phyloP scores from a whole-genome alignment of 352 stramenopile genomes.

The Achlya hypogyna region DNA sequence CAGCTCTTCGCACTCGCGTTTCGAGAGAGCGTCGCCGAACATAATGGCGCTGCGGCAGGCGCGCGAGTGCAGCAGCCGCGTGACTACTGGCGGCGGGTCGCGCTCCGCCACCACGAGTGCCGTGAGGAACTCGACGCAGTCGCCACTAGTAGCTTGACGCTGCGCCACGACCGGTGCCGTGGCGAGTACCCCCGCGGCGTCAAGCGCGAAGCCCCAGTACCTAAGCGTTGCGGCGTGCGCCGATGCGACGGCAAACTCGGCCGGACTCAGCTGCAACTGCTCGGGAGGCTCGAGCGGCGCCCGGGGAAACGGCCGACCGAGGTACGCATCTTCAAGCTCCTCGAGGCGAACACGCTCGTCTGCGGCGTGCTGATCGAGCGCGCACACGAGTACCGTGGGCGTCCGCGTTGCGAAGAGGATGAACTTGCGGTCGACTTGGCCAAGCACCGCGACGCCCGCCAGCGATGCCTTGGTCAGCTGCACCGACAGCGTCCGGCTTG shows the following conservation, averaged over 20 bases:
- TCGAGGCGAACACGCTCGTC: slow-evolving; percentile 85
- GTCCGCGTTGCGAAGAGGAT: slow-evolving; percentile 59
- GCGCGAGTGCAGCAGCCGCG: slow-evolving; percentile 74
- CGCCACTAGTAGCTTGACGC: slow-evolving; percentile 42
- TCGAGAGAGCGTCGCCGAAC: slow-evolving; percentile 83
- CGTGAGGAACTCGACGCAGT: slow-evolving; percentile 79
- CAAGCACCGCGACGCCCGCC: slow-evolving; percentile 56
- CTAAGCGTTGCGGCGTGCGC: slow-evolving; percentile 41
- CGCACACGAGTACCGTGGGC: slow-evolving; percentile 43
- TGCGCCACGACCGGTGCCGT: slow-evolving; percentile 63
- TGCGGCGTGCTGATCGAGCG: slow-evolving; percentile 86
- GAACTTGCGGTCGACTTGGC: slow-evolving; percentile 87
- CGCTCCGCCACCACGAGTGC: slow-evolving; percentile 35
- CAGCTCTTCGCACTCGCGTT: slow-evolving; percentile 57
- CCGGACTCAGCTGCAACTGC: slow-evolving; percentile 42
- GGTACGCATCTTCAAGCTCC: slow-evolving; percentile 46
- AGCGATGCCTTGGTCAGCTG: slow-evolving; percentile 69
- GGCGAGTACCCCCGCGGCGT: slow-evolving; percentile 29
- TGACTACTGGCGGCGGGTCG: slow-evolving; percentile 56
- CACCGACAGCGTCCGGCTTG: slow-evolving; percentile 3
- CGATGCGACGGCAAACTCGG: slow-evolving; percentile 36
- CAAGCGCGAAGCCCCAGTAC: slow-evolving; percentile 79
- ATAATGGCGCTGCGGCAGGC: slow-evolving; percentile 89
- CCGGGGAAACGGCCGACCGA: slow-evolving; percentile 35
- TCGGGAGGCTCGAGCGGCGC: slow-evolving; percentile 41